phyloP scores from a whole-genome alignment of 345 rosid species.

The Salix brachista region DNA sequence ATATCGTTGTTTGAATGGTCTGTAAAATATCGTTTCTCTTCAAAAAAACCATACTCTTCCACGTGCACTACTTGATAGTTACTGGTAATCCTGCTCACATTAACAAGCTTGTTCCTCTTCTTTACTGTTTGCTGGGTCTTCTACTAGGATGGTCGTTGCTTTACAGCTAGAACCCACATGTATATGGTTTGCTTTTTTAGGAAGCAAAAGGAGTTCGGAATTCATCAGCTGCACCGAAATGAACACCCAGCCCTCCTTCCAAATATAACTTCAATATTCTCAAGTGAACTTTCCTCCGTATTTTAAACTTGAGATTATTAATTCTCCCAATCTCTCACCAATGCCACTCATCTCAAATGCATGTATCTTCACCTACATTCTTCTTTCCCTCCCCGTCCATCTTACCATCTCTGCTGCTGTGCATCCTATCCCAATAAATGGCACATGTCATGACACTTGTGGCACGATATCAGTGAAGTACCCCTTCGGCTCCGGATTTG shows the following conservation, averaged over 20 bases:
- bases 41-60: background rate
- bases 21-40: background rate
- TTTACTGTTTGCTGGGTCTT: background rate
- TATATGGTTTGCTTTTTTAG: constrained; percentile 43
- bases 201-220: constrained; percentile 29
- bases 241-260: background rate
- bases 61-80: background rate
- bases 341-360: constrained; percentile 34
- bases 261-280: background rate
- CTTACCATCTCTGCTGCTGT: constrained; percentile 17
- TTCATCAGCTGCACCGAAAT: constrained; percentile 29
- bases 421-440: constrained; percentile 24
- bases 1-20: background rate
- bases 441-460: constrained; percentile 41
- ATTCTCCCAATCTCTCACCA: constrained; percentile 14
- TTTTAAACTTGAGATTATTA: background rate
- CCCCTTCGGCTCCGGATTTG: constrained; percentile 52
- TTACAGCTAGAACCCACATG: constrained; percentile 39
- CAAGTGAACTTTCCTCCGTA: background rate
- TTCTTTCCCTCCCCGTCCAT: constrained; percentile 22
- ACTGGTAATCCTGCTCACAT: background rate
- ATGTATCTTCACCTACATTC: constrained; percentile 21
- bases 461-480: constrained; percentile 46
- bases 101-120: background rate
- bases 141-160: constrained; percentile 19